These are phyloP conservation scores for Trichoderma afroharzianum DNA, from an alignment of 2,329 filamentous ascomycete species.

Conservation along the genomic window DNA sequence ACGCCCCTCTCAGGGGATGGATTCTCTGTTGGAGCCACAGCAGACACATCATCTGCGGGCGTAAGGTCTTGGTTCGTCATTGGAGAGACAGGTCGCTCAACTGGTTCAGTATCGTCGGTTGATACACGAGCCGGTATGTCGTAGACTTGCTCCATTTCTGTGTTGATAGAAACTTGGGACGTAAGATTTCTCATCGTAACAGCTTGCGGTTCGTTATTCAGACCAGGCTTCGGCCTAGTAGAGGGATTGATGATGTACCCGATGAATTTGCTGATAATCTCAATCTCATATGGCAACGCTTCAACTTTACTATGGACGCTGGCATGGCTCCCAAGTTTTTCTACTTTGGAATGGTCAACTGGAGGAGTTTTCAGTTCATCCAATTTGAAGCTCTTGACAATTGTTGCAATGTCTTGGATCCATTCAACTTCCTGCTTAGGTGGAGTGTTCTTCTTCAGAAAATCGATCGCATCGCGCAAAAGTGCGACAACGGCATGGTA, in stretches of 20 bases:
- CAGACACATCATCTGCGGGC: not conserved
- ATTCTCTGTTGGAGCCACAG: not conserved
- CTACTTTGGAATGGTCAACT: not conserved
- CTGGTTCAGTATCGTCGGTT: not conserved
- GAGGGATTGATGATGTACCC: not conserved
- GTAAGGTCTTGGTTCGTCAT: not conserved
- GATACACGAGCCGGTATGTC: too few species aligned
- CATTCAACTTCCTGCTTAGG: conserved; percentile 8
- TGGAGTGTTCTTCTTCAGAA: conserved; percentile 1
- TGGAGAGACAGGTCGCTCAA: not conserved
- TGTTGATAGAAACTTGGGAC: not conserved
- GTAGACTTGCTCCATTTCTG: not conserved
- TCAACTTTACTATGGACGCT: not conserved
- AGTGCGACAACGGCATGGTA: conserved; percentile 5
- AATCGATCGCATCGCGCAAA: not conserved
- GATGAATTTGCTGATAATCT: conserved; percentile 7
- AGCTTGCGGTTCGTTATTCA: not conserved
- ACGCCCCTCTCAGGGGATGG: not conserved
- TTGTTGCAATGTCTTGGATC: not conserved
- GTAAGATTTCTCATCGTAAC: not conserved
- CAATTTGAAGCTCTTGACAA: not conserved
- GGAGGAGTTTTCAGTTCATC: not conserved
- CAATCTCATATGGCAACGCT: not conserved
- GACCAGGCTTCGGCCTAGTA: not conserved
- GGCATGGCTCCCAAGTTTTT: not conserved